phyloP scores from a whole-genome alignment of 1,284 basidiomycete genomes.

The Rhodofomes roseus region DNA sequence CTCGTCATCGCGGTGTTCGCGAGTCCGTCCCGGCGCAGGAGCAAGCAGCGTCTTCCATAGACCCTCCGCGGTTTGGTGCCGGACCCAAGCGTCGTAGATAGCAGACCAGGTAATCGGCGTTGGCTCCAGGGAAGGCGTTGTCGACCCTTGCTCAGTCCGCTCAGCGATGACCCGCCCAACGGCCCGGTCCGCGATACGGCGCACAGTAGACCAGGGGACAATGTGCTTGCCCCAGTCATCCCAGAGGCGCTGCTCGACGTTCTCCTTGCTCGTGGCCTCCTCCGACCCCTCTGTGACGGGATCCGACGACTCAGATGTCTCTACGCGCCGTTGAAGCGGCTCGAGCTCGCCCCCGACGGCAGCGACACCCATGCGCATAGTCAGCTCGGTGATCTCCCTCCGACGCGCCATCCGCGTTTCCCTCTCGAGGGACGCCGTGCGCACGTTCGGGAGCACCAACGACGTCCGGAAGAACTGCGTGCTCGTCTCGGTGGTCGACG shows the following conservation, averaged over 20 bases:
- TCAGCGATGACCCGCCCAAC: conserved; percentile 60
- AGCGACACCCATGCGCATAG: conserved; percentile 75
- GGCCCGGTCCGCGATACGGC: conserved; percentile 69
- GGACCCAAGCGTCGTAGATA: conserved; percentile 59
- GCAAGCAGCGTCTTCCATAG: conserved; percentile 61
- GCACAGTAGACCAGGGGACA: conserved; percentile 64
- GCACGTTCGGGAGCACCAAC: conserved; percentile 62
- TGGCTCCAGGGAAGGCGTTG: conserved; percentile 43
- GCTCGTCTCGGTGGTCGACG: conserved; percentile 14
- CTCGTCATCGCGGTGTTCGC: conserved; percentile 32
- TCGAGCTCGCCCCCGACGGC: conserved; percentile 68
- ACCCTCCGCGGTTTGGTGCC: conserved; percentile 45
- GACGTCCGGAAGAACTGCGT: conserved; percentile 68
- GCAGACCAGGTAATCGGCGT: conserved; percentile 62
- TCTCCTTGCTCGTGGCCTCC: no score
- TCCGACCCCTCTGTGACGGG: no score
- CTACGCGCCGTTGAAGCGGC: conserved; percentile 27
- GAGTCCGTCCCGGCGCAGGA: conserved; percentile 41
- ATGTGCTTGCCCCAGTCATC: conserved; percentile 68
- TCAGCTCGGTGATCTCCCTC: conserved; percentile 73
- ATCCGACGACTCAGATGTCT: no score
- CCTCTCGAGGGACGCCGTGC: conserved; percentile 56
- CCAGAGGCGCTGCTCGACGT: conserved; percentile 48
- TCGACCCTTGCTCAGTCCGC: conserved; percentile 18
- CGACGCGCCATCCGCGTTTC: conserved; percentile 57